A percentile compares a stretch with the other conserved stretches of the same genome.
These are phyloP conservation scores for Tetracladium maxilliforme DNA, from an alignment of 2,329 filamentous ascomycete species.

Conservation along the genomic window DNA sequence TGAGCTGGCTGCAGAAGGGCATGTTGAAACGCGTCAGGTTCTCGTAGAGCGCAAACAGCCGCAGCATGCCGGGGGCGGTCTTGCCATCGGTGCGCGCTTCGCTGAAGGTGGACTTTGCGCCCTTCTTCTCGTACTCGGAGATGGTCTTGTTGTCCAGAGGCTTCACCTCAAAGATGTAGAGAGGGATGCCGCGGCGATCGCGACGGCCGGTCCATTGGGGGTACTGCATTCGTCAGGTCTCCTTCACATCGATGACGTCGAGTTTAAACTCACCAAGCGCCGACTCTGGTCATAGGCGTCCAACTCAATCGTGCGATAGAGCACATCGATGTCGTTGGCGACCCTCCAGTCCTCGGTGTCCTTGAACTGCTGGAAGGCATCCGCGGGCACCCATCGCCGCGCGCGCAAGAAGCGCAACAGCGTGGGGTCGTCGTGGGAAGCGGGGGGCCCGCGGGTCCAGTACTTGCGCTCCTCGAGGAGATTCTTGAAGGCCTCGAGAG, in stretches of 20 bases:
- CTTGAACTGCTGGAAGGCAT: slow-evolving; percentile 72
- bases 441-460: slow-evolving; percentile 34
- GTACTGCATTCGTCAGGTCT: slow-evolving; percentile 38
- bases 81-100: slow-evolving; percentile 51
- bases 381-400: slow-evolving; percentile 62
- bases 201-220: slow-evolving; percentile 90
- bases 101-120: slow-evolving; percentile 33
- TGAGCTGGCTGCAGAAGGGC: slow-evolving; percentile 67
- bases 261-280: slow-evolving; percentile 42
- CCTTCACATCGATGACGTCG: slow-evolving; percentile 1
- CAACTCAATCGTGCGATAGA: slow-evolving; percentile 79
- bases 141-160: slow-evolving; percentile 74
- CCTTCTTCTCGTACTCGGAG: slow-evolving; percentile 57
- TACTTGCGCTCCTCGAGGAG: slow-evolving; percentile 49
- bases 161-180: slow-evolving; percentile 82
- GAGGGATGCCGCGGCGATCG: slow-evolving; percentile 78
- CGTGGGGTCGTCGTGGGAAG: slow-evolving; percentile 60
- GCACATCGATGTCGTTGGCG: slow-evolving; percentile 59
- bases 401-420: slow-evolving; percentile 76
- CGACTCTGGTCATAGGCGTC: slow-evolving; percentile 71
- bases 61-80: slow-evolving; percentile 61
- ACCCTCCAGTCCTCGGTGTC: slow-evolving; percentile 80
- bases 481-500: slow-evolving; percentile 58
- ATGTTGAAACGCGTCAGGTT: slow-evolving; percentile 78
- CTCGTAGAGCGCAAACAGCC: slow-evolving; percentile 87